Evolutionary conservation across 2,329 filamentous ascomycete genomes (phyloP).

Genomic region (Phoma sp.): DNA sequence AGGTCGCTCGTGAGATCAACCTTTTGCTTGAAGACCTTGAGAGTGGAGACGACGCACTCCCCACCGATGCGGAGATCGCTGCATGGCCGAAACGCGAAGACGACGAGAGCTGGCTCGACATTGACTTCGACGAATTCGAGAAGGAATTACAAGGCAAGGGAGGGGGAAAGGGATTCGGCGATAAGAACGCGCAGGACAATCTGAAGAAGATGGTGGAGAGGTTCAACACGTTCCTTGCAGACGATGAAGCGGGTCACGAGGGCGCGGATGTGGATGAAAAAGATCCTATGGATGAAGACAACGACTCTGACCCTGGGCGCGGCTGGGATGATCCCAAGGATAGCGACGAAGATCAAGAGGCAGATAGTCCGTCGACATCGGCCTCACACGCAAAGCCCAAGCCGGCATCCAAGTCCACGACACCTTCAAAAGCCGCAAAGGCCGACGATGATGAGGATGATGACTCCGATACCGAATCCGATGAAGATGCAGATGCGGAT

Average conservation of each 20-base stretch:
- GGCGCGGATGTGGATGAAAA: slow-evolving; percentile 67
- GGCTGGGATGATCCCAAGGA: slow-evolving; percentile 52
- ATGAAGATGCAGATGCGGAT: slow-evolving; percentile 68
- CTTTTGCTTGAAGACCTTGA: slow-evolving; percentile 77
- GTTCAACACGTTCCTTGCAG: slow-evolving; percentile 91
- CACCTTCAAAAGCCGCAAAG: slow-evolving; percentile 57
- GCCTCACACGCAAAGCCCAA: slow-evolving; percentile 49
- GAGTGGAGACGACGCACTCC: slow-evolving; percentile 73
- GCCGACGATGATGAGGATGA: slow-evolving; percentile 51
- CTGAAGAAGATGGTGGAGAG: slow-evolving; percentile 88
- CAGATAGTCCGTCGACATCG: background rate
- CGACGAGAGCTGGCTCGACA: slow-evolving; percentile 89
- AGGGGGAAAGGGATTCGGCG: slow-evolving; percentile 59
- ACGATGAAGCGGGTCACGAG: slow-evolving; percentile 79
- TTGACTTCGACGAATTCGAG: slow-evolving; percentile 89
- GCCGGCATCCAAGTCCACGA: slow-evolving; percentile 65
- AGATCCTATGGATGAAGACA: slow-evolving; percentile 72
- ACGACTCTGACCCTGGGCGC: slow-evolving; percentile 56
- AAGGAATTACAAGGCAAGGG: slow-evolving; percentile 68
- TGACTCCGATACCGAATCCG: slow-evolving; percentile 62
- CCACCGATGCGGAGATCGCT: slow-evolving; percentile 74
- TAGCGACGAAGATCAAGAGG: slow-evolving; percentile 50
- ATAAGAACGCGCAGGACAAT: slow-evolving; percentile 72
- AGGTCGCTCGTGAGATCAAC: slow-evolving; percentile 74
- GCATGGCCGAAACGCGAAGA: slow-evolving; percentile 76